Percentiles rank a stretch among this genome's conserved stretches.
Conservation (phyloP, 805 yeast genomes). For the Myxozyma monticola region DNA sequence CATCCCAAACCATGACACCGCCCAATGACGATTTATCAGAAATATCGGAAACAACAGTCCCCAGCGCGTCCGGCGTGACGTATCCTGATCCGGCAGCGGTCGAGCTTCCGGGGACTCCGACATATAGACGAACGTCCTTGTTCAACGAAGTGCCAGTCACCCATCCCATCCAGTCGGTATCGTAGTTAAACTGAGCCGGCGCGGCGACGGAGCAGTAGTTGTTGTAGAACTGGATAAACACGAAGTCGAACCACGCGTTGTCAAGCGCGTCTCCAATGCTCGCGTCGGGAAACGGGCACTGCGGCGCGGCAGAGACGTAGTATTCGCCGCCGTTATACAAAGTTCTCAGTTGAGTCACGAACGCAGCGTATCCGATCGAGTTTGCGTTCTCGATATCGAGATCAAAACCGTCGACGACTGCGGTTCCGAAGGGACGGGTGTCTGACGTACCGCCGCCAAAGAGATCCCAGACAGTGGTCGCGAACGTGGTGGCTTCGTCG, state of each 20-base stretch:
- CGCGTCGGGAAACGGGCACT: slow-evolving; percentile 64
- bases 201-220: slow-evolving; percentile 43
- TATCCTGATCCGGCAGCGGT: slow-evolving; percentile 62
- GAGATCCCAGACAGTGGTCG: slow-evolving; percentile 46
- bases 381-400: slow-evolving; percentile 56
- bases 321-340: slow-evolving; percentile 46
- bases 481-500: slow-evolving; percentile 49
- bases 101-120: slow-evolving; percentile 63
- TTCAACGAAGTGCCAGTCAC: slow-evolving; percentile 58
- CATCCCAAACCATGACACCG: slow-evolving; percentile 70
- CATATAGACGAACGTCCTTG: slow-evolving; percentile 52
- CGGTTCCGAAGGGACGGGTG: slow-evolving; percentile 50
- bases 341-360: slow-evolving; percentile 41
- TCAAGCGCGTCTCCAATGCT: slow-evolving; percentile 45
- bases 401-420: slow-evolving; percentile 68
- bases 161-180: slow-evolving; percentile 63
- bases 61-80: slow-evolving; percentile 45
- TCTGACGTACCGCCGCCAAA: slow-evolving; percentile 48
- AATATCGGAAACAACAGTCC: slow-evolving; percentile 32
- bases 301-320: slow-evolving; percentile 66
- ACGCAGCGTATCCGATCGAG: slow-evolving; percentile 53
- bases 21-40: slow-evolving; percentile 49
- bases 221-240: slow-evolving; percentile 68
- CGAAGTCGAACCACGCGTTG: slow-evolving; percentile 54
- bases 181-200: slow-evolving; percentile 44